Evolutionary conservation across 2,329 filamentous ascomycete species (phyloP), one percentile per base, ranked within the genome.

Genomic region (Fusarium sp.): DNA sequence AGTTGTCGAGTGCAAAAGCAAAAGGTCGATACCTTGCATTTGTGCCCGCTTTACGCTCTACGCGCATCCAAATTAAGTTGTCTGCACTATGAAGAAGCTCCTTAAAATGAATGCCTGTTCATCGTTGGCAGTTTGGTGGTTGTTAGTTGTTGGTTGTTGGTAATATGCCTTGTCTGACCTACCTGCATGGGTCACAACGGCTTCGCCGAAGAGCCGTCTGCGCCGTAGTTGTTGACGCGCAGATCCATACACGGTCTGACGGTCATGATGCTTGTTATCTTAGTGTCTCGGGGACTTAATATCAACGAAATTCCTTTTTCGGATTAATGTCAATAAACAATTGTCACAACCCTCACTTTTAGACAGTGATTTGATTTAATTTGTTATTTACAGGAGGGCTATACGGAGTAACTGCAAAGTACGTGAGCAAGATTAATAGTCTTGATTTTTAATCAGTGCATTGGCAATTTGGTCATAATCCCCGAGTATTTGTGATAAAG

Each of bases 111-210:
- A 33, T 33, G 13, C 37, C 49, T 52, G 33, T 46, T 14, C 17
- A 20, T 30, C 39, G 44, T 25, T 56, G 43, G 25, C 8, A 40
- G 19, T 22, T 50, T 19, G 35, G 17, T 35, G 32, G 25, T 41
- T 25, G 23, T 23, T 11, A 10, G 10, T 11, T 27, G 25, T 27
- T 27, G 25, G 7, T 40, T 23, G 33, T 44, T 50, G 30, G 33
- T 27, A 30, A n/a, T 44, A 27, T 62, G 58, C 45, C 59, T 56
- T 43, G 40, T 48, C 33, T 41, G 39, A 23, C 37, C 30, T 55
- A 23, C 37, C 30, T 55, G 48, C 54, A 65, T 65, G 40, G 30
- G 41, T 33, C 47, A 43, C 46, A 33, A 66, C 65, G 65, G 65
- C 48, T 33, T 53, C 47, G 51, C 65, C 65, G 65, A 68, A 52